A percentile compares a stretch with the other conserved stretches of the same genome.
Evolutionary conservation across 257 asterid species (phyloP).

Genomic region (Nicotiana attenuata): DNA sequence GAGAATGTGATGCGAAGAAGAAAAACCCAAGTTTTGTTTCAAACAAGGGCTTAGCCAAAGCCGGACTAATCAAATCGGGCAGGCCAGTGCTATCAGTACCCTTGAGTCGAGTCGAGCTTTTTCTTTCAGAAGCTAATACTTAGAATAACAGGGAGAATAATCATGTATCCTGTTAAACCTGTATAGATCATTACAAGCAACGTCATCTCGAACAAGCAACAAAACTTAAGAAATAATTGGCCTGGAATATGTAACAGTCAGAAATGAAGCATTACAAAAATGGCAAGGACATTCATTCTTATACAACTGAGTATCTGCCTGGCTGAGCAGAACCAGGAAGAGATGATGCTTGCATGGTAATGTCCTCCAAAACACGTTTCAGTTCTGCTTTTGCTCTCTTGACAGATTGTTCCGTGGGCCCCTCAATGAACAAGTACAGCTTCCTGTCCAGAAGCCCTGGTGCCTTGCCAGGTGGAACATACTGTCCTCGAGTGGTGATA

Average conservation of each 20-base stretch:
- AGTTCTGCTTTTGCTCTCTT: slow-evolving; percentile 85
- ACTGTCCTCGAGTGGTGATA: slow-evolving; percentile 84
- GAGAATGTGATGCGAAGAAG: not conserved
- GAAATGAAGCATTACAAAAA: not conserved
- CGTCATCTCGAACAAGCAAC: slow-evolving; percentile 1
- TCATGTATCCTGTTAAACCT: slow-evolving; percentile 10
- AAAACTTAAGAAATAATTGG: not conserved
- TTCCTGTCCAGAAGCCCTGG: slow-evolving; percentile 76
- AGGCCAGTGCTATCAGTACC: too few species aligned
- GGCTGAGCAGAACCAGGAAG: slow-evolving; percentile 95
- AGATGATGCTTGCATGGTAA: slow-evolving; percentile 66
- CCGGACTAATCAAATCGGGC: too few species aligned
- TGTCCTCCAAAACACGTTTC: slow-evolving; percentile 87
- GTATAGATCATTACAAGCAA: slow-evolving; percentile 10
- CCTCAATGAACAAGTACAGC: slow-evolving; percentile 89
- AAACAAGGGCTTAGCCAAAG: too few species aligned
- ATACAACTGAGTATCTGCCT: slow-evolving; percentile 74
- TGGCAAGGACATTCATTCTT: not conserved
- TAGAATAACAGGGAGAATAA: not conserved
- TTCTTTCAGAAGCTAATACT: not conserved
- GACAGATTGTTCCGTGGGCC: slow-evolving; percentile 85
- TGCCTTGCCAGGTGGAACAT: slow-evolving; percentile 61
- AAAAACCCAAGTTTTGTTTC: too few species aligned
- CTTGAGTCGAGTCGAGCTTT: too few species aligned
- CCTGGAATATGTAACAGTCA: not conserved